Conservation (phyloP, 257 asterid species). For the Salvia rosmarinus region DNA sequence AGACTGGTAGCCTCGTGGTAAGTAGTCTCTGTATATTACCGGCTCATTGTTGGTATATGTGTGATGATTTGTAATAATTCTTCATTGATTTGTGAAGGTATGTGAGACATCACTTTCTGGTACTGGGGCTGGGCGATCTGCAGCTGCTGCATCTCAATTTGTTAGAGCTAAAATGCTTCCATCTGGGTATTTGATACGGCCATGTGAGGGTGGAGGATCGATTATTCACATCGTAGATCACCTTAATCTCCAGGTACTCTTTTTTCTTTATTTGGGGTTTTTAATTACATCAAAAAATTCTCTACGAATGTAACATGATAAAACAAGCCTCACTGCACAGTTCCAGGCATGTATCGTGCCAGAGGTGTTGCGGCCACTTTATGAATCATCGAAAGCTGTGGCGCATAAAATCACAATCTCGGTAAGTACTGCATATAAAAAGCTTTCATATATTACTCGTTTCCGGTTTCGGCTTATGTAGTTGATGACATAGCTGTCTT, state of each 20-base stretch:
- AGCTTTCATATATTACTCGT: conserved; percentile 4
- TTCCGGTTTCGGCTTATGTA: conserved; percentile 3
- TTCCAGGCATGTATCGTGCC: conserved; percentile 91
- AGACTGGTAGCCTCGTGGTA: conserved; percentile 90
- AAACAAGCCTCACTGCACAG: conserved; percentile 12
- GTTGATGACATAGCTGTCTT: neutral
- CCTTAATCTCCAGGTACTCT: conserved; percentile 67
- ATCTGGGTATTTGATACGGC: conserved; percentile 82
- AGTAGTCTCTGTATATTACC: conserved; percentile 32
- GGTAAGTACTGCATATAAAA: conserved; percentile 45
- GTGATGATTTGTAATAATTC: conserved; percentile 19
- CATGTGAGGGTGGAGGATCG: conserved; percentile 91
- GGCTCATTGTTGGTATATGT: neutral
- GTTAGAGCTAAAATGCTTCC: conserved; percentile 91
- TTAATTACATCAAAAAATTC: neutral
- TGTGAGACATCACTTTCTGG: conserved; percentile 92
- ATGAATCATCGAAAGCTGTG: conserved; percentile 79
- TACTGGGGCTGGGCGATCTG: conserved; percentile 77
- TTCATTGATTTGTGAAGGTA: conserved; percentile 45
- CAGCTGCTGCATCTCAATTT: conserved; percentile 71
- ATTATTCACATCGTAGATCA: conserved; percentile 89
- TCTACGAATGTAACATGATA: conserved; percentile 5
- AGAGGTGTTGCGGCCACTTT: conserved; percentile 85
- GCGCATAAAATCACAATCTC: conserved; percentile 85
- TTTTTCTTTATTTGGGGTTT: neutral